Evolutionary conservation across 306 rosid species (phyloP).

Genomic region (Inga laurina): DNA sequence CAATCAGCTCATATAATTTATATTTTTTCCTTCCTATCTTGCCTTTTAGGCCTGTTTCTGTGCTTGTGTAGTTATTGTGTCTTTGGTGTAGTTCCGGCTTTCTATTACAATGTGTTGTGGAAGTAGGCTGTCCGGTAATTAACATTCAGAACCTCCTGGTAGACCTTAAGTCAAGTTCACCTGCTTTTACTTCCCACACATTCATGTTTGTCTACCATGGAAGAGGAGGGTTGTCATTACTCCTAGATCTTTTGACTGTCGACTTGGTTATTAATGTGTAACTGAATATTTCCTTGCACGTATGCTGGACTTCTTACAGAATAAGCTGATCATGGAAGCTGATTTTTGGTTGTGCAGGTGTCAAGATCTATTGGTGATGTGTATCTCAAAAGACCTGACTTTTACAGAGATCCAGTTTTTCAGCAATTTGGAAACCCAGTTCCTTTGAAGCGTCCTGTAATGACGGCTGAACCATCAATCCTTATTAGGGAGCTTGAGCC

Average conservation of each 20-base stretch:
- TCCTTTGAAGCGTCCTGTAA: slow-evolving; percentile 64
- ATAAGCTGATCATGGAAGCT: neutral
- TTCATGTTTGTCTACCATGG: neutral
- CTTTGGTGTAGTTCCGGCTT: neutral
- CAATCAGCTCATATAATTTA: too few relatives aligned
- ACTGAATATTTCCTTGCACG: neutral
- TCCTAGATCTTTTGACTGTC: neutral
- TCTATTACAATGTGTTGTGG: neutral
- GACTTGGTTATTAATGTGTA: neutral
- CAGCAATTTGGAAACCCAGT: slow-evolving; percentile 59
- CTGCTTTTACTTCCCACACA: neutral
- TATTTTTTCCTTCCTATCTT: neutral
- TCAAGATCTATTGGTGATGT: slow-evolving; percentile 77
- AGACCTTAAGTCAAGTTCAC: neutral
- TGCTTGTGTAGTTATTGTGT: neutral
- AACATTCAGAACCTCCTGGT: neutral
- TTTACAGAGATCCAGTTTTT: slow-evolving; percentile 59
- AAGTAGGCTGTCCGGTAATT: neutral
- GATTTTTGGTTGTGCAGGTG: slow-evolving; percentile 43
- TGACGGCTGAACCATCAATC: slow-evolving; percentile 74
- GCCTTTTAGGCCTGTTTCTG: neutral
- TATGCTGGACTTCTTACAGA: neutral
- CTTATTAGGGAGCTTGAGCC: slow-evolving; percentile 54
- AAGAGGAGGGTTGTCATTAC: neutral
- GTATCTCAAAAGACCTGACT: slow-evolving; percentile 69